Percentiles rank a stretch among this genome's conserved stretches.
These are phyloP conservation scores for Primulina eburnea DNA, from an alignment of 257 asterid species.

Conservation along the genomic window DNA sequence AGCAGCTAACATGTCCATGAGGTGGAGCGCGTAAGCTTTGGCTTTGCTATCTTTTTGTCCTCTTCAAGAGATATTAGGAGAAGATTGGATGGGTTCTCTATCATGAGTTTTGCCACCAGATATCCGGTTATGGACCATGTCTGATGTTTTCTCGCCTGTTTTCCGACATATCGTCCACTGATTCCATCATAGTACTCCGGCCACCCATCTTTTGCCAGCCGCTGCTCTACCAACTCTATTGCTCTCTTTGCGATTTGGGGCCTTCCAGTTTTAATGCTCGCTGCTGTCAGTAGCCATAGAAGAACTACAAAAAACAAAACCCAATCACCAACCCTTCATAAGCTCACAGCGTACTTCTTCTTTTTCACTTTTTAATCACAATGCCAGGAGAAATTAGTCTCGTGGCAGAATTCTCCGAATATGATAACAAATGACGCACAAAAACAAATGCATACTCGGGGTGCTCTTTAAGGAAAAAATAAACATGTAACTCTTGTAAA, in stretches of 20 bases:
- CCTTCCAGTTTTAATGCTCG: constrained; percentile 62
- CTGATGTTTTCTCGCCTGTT: constrained; percentile 65
- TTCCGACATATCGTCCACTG: constrained; percentile 49
- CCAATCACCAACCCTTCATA: neutral
- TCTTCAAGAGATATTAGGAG: constrained; percentile 49
- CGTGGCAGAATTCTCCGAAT: too few species aligned
- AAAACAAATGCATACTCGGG: too few species aligned
- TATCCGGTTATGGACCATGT: constrained; percentile 64
- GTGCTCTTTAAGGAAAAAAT: too few species aligned
- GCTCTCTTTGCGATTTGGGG: constrained; percentile 63
- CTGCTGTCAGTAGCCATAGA: constrained; percentile 62
- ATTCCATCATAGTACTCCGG: constrained; percentile 68
- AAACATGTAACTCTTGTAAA: too few species aligned
- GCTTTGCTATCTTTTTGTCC: constrained; percentile 50
- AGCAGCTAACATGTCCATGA: constrained; percentile 42
- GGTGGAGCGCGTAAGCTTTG: constrained; percentile 51
- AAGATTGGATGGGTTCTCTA: constrained; percentile 57
- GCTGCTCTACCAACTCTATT: constrained; percentile 55
- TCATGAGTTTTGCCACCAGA: constrained; percentile 58
- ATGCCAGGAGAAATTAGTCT: neutral
- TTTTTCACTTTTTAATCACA: neutral
- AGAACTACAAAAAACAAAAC: constrained; percentile 36
- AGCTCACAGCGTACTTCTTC: neutral
- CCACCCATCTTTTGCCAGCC: constrained; percentile 63
- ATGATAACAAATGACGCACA: too few species aligned